phyloP scores from a whole-genome alignment of 2,329 filamentous ascomycete species.

The Fusarium chlamydosporum region DNA sequence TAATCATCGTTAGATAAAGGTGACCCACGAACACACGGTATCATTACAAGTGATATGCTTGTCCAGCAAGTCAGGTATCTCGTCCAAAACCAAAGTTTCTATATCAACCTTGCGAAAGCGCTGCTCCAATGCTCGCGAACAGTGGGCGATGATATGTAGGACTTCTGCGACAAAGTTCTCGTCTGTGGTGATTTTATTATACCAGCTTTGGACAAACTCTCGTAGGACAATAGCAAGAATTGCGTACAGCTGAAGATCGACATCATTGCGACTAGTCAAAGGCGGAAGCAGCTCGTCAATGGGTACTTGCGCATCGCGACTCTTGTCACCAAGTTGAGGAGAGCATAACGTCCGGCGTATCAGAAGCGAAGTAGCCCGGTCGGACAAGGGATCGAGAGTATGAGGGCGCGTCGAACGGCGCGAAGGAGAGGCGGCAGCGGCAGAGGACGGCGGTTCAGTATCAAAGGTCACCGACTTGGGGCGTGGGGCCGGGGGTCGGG shows the following conservation, averaged over 20 bases:
- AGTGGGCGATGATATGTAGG: constrained; percentile 91
- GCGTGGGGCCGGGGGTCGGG: constrained; percentile 43
- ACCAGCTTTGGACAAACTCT: constrained; percentile 95
- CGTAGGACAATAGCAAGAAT: constrained; percentile 90
- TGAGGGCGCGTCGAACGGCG: constrained; percentile 55
- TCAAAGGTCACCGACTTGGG: constrained; percentile 46
- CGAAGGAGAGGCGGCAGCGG: constrained; percentile 40
- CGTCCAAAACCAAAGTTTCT: constrained; percentile 86
- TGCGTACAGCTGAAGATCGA: constrained; percentile 93
- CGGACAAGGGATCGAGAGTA: constrained; percentile 71
- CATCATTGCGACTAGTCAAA: constrained; percentile 92
- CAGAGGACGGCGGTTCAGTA: constrained; percentile 46
- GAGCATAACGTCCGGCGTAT: constrained; percentile 88
- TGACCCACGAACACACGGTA: neutral
- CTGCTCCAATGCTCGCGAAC: constrained; percentile 88
- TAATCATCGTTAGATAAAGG: constrained; percentile 56
- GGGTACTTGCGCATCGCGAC: constrained; percentile 63
- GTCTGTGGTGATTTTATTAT: constrained; percentile 91
- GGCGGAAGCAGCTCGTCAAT: constrained; percentile 89
- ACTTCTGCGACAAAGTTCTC: constrained; percentile 89
- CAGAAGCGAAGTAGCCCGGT: constrained; percentile 83
- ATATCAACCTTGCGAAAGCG: constrained; percentile 85
- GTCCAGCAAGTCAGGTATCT: constrained; percentile 85
- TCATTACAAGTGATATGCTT: constrained; percentile 82
- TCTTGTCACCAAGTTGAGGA: constrained; percentile 74